phyloP scores from a whole-genome alignment of 2,329 filamentous ascomycete genomes.

The Colletotrichum orbiculare region DNA sequence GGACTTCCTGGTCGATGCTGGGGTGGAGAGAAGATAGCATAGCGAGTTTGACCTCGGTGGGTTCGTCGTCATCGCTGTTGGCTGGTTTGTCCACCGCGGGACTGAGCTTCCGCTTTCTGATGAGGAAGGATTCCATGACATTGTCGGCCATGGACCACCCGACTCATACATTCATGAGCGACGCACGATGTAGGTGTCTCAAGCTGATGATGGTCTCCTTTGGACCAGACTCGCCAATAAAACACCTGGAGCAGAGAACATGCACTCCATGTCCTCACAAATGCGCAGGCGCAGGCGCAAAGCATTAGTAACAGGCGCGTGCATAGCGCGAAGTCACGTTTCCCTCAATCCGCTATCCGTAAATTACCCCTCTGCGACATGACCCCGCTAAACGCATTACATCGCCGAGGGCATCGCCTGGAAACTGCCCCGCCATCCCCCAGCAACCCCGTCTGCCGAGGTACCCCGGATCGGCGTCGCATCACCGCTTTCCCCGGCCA shows the following conservation, averaged over 20 bases:
- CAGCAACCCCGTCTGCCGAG: conserved; percentile 30
- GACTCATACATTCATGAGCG: background rate
- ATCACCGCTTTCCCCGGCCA: conserved; percentile 29
- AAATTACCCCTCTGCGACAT: background rate
- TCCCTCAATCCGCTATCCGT: background rate
- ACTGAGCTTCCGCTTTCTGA: conserved; percentile 59
- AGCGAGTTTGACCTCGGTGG: conserved; percentile 90
- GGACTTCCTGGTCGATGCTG: conserved; percentile 67
- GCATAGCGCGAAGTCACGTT: conserved; percentile 23
- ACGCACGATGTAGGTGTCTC: background rate
- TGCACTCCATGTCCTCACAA: background rate
- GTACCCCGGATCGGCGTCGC: conserved; percentile 36
- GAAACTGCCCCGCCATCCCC: conserved; percentile 15
- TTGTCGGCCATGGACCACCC: background rate
- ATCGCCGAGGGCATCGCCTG: background rate
- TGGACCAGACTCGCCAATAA: background rate
- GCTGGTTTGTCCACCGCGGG: conserved; percentile 34
- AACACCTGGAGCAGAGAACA: background rate
- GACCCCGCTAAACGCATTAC: conserved; percentile 26
- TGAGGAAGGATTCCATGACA: conserved; percentile 69
- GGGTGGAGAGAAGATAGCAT: conserved; percentile 83
- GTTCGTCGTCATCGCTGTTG: conserved; percentile 69
- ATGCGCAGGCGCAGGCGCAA: background rate
- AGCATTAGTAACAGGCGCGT: conserved; percentile 23
- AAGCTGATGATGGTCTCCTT: background rate